These are phyloP conservation scores for Apiotrichum porosum DNA, from an alignment of 1,284 basidiomycete genomes.

Conservation along the genomic window DNA sequence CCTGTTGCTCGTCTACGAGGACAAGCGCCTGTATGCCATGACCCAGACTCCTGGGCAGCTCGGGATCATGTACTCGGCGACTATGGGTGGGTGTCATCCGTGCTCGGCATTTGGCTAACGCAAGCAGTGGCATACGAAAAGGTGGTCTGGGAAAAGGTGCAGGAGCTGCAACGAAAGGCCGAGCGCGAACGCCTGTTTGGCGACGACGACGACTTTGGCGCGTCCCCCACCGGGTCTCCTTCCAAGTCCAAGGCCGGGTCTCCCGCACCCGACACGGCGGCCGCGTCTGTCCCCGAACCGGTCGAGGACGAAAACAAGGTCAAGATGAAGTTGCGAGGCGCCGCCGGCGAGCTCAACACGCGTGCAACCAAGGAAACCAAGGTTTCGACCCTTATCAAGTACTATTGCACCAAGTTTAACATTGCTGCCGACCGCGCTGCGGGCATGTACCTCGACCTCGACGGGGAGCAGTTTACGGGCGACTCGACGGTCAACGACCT, in stretches of 20 bases:
- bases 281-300: neutral
- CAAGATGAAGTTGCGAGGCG: constrained; percentile 8
- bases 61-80: constrained; percentile 19
- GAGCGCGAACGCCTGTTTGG: neutral
- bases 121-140: constrained; percentile 31
- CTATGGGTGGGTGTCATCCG: constrained; percentile 30
- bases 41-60: constrained; percentile 23
- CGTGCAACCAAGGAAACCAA: constrained; percentile 2
- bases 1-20: constrained; percentile 29
- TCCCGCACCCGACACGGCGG: no score
- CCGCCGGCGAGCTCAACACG: constrained; percentile 4
- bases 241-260: neutral
- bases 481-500: constrained; percentile 20
- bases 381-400: constrained; percentile 11
- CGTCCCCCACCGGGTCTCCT: neutral
- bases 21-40: constrained; percentile 15
- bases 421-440: constrained; percentile 5
- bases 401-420: constrained; percentile 18
- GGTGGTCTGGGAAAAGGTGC: constrained; percentile 21
- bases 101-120: neutral
- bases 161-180: constrained; percentile 8
- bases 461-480: constrained; percentile 24
- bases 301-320: neutral
- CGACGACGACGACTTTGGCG: neutral
- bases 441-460: constrained; percentile 19